These are phyloP conservation scores for Bothriochloa decipiens DNA, from an alignment of 176 grass and related monocot genomes.

Conservation along the genomic window DNA sequence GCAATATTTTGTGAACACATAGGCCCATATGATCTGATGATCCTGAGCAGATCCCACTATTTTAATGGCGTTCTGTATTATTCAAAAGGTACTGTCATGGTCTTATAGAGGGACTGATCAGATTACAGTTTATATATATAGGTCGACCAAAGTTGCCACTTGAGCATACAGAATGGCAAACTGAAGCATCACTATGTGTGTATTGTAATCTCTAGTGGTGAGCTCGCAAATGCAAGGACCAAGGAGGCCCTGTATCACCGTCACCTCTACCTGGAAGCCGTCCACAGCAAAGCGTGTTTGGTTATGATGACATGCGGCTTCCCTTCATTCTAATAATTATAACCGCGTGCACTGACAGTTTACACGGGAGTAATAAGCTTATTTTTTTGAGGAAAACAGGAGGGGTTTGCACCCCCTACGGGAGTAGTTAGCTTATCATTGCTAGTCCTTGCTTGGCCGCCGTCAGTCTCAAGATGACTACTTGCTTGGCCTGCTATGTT, in stretches of 20 bases:
- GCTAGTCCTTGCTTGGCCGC: neutral
- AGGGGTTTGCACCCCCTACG: too few relatives aligned
- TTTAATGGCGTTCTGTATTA: conserved; percentile 42
- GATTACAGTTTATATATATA: conserved; percentile 29
- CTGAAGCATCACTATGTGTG: neutral
- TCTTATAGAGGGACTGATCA: neutral
- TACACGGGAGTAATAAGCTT: neutral
- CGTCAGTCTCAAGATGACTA: too few relatives aligned
- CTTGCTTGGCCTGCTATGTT: neutral
- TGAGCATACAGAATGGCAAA: conserved; percentile 15
- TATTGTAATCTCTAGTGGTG: conserved; percentile 2
- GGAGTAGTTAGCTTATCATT: neutral
- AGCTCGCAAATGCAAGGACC: conserved; percentile 24
- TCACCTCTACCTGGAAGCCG: conserved; percentile 50
- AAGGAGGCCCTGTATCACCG: conserved; percentile 45
- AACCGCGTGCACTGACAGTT: neutral
- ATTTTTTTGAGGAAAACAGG: too few relatives aligned
- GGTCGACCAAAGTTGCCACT: conserved; percentile 21
- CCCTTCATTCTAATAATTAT: neutral
- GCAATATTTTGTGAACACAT: conserved; percentile 38
- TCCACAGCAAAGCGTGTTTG: conserved; percentile 36
- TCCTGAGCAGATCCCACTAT: conserved; percentile 54
- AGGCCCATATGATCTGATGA: conserved; percentile 54
- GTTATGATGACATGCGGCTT: neutral
- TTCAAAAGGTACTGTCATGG: conserved; percentile 29